Conservation (phyloP, 768 basidiomycete species). For the Leucosporidium creatinivorum region DNA sequence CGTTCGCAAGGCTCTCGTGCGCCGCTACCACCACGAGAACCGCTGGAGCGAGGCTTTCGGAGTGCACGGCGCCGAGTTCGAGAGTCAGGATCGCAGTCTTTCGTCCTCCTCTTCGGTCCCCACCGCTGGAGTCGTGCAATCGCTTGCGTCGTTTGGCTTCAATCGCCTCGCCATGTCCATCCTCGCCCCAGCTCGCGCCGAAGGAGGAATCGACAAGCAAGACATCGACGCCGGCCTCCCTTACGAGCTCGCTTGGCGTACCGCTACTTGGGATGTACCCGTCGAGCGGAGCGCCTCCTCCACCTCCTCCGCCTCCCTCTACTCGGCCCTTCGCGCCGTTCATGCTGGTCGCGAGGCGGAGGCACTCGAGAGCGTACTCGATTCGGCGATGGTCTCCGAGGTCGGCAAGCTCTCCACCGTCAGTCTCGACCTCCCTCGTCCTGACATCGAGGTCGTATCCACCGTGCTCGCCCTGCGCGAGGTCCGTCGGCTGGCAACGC, state of each 20-base stretch:
- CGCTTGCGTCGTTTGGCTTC: slow-evolving; percentile 86
- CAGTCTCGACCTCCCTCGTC: slow-evolving; percentile 70
- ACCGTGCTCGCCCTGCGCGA: slow-evolving; percentile 77
- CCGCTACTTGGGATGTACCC: slow-evolving; percentile 81
- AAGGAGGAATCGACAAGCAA: slow-evolving; percentile 36
- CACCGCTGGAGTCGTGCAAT: slow-evolving; percentile 61
- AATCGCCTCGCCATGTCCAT: slow-evolving; percentile 72
- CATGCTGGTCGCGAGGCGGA: slow-evolving; percentile 15
- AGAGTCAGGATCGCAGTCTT: slow-evolving; percentile 47
- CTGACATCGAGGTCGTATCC: slow-evolving; percentile 60
- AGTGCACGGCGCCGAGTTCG: slow-evolving; percentile 77
- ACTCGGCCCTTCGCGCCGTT: slow-evolving; percentile 53
- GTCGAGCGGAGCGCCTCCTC: slow-evolving; percentile 8
- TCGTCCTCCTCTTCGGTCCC: not conserved
- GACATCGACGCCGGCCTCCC: slow-evolving; percentile 48
- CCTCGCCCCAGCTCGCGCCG: slow-evolving; percentile 40
- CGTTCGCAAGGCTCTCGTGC: slow-evolving; percentile 69
- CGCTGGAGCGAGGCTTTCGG: slow-evolving; percentile 87
- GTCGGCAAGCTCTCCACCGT: slow-evolving; percentile 58
- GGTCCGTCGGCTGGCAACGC: slow-evolving; percentile 41
- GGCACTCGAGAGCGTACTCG: slow-evolving; percentile 49
- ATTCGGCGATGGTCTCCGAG: slow-evolving; percentile 53
- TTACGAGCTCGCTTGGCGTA: slow-evolving; percentile 86
- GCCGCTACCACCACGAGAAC: slow-evolving; percentile 82
- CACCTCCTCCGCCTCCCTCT: slow-evolving; percentile 55